Evolutionary conservation across 305 asterid genomes (phyloP).

Genomic region (Nicotiana rustica): DNA sequence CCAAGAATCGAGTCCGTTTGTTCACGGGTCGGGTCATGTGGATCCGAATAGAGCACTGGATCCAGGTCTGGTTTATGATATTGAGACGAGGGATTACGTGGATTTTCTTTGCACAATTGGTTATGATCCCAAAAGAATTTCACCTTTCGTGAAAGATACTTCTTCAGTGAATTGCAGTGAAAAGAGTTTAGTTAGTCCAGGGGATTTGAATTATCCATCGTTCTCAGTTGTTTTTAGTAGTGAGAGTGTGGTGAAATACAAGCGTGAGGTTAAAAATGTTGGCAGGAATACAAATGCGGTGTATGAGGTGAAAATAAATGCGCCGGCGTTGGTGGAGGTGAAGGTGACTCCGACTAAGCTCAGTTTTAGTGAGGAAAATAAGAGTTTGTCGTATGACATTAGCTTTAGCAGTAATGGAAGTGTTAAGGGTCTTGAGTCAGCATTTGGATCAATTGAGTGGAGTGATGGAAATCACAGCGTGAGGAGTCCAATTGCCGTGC

Average conservation of each 20-base stretch:
- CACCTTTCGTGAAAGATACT: slow-evolving; percentile 53
- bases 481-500: slow-evolving; percentile 74
- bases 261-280: slow-evolving; percentile 69
- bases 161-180: slow-evolving; percentile 56
- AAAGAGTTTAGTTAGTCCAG: slow-evolving; percentile 54
- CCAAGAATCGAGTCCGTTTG: slow-evolving; percentile 57
- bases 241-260: slow-evolving; percentile 55
- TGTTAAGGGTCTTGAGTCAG: slow-evolving; percentile 44
- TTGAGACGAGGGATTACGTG: slow-evolving; percentile 55
- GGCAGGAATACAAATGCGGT: slow-evolving; percentile 49
- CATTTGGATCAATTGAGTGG: slow-evolving; percentile 79
- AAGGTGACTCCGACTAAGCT: slow-evolving; percentile 68
- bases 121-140: slow-evolving; percentile 51
- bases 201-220: slow-evolving; percentile 85
- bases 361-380: slow-evolving; percentile 52
- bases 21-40: slow-evolving; percentile 87
- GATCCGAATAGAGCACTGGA: slow-evolving; percentile 75
- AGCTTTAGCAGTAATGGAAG: slow-evolving; percentile 52
- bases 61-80: slow-evolving; percentile 82
- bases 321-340: slow-evolving; percentile 74
- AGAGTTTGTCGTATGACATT: slow-evolving; percentile 66
- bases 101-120: slow-evolving; percentile 77
- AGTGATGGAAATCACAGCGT: slow-evolving; percentile 64
- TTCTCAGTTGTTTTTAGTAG: slow-evolving; percentile 70
- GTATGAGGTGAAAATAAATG: slow-evolving; percentile 63